Base-by-base conservation (phyloP, 202 grass and related monocot genomes). In the Carex sylvatica region DNA sequence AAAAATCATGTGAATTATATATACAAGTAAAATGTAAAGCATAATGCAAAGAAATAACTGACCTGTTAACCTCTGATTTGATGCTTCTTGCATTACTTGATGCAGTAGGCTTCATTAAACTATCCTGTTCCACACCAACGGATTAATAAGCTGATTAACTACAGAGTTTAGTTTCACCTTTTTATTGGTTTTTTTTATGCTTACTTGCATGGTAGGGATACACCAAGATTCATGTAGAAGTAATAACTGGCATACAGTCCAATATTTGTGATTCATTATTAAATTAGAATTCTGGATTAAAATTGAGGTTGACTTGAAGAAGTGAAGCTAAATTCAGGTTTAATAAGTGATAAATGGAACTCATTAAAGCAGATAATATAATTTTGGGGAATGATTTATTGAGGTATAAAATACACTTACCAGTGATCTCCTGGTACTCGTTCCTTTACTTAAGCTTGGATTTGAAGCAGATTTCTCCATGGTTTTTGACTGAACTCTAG, bases 41-140 rank as follows among this genome's bases (percentile, higher is more conserved):
- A 35, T n/a, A 78, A 66, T 53, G 18, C 24, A 78, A 66, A 78
- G 18, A 76, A 78, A 58, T 55, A 84, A 78, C 70, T 53, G n/a
- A 84, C 72, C 83, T 78, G 78, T 84, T 52, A 65, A 55, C 70
- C 35, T 62, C 61, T 36, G 80, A 67, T 53, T 33, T 70, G 24
- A 67, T 69, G 22, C 44, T 67, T 82, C 80, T 82, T 35, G 80
- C 80, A 54, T 58, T 65, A 78, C 67, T 78, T 63, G 66, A 59
- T 78, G 67, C 61, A 4, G 83, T 65, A 9, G 83, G 69, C 46
- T 63, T 84, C 70, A 74, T 78, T 74, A 77, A 65, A 84, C 23
- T 64, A 51, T 84, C 83, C 83, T 84, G 58, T 66, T 77, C 11
- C 53, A 61, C 23, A 65, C 44, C 24, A 31, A 66, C 15, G 20